Percentiles rank a stretch among this genome's conserved stretches.
Conservation (phyloP, 2,329 filamentous ascomycete genomes). For the Fusarium succisae region DNA sequence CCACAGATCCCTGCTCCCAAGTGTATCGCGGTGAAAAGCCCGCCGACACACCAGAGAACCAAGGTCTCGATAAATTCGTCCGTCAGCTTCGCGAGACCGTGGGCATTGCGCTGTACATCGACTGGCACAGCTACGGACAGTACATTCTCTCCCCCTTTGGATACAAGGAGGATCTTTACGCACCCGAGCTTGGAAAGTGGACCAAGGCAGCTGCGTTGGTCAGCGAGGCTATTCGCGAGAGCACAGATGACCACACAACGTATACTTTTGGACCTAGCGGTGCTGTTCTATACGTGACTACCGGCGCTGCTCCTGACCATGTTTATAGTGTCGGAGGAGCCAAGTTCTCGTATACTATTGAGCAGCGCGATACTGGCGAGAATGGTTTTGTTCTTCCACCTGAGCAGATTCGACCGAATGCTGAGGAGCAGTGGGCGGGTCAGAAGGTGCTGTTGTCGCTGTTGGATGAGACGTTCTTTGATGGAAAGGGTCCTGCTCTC, state of each 20-base stretch:
- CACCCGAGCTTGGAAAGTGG: conserved; percentile 53
- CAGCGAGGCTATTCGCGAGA: conserved; percentile 45
- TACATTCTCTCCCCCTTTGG: conserved; percentile 57
- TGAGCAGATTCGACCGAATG: conserved; percentile 49
- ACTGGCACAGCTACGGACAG: conserved; percentile 58
- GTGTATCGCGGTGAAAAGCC: conserved; percentile 54
- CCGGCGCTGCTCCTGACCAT: conserved; percentile 45
- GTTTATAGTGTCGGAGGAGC: conserved; percentile 38
- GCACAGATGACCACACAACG: conserved; percentile 42
- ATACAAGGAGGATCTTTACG: conserved; percentile 53
- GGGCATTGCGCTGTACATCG: conserved; percentile 58
- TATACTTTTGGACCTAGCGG: conserved; percentile 52
- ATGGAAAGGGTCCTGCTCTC: conserved; percentile 41
- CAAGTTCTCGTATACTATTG: conserved; percentile 53
- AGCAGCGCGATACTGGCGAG: conserved; percentile 47
- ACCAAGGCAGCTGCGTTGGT: conserved; percentile 47
- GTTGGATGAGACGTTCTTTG: conserved; percentile 49
- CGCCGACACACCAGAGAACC: conserved; percentile 57
- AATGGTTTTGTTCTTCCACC: conserved; percentile 52
- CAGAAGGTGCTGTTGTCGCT: conserved; percentile 47
- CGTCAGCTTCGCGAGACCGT: conserved; percentile 45
- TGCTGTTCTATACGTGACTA: conserved; percentile 50
- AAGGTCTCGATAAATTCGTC: conserved; percentile 51
- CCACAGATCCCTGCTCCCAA: conserved; percentile 59
- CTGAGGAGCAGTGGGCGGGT: conserved; percentile 51